phyloP scores from a whole-genome alignment of 352 stramenopile genomes.

The Saprolegnia parasitica region DNA sequence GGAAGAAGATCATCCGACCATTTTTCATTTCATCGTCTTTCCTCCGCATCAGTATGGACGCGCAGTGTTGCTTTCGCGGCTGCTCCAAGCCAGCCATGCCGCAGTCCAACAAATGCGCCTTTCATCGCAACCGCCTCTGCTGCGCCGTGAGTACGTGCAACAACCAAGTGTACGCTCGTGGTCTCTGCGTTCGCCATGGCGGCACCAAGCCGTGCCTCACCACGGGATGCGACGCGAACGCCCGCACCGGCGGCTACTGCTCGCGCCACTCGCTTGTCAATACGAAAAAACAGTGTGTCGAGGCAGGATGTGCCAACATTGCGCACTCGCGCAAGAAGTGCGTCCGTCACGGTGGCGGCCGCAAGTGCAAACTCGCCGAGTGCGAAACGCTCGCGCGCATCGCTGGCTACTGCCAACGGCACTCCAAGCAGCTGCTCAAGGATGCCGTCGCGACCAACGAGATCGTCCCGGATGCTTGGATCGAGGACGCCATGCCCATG shows the following conservation, averaged over 20 bases:
- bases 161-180: conserved; percentile 67
- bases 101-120: conserved; percentile 8
- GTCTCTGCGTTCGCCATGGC: conserved; percentile 72
- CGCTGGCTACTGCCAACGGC: conserved; percentile 16
- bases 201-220: conserved; percentile 61
- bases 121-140: conserved; percentile 35
- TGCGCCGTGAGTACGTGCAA: conserved; percentile 72
- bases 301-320: conserved; percentile 21
- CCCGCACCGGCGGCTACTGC: conserved; percentile 60
- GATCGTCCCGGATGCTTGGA: background rate
- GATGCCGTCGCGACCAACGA: background rate
- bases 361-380: conserved; percentile 13
- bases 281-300: conserved; percentile 16
- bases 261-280: conserved; percentile 45
- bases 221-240: conserved; percentile 67
- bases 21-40: background rate
- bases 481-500: background rate
- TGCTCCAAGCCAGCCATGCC: background rate
- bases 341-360: conserved; percentile 20
- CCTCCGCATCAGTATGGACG: background rate
- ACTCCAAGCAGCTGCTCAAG: conserved; percentile 1
- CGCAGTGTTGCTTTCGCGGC: conserved; percentile 1
- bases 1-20: background rate
- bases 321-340: conserved; percentile 19
- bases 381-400: conserved; percentile 18